Evolutionary conservation across 2,329 filamentous ascomycete genomes (phyloP).

Genomic region (Tolypocladium endophyticum): DNA sequence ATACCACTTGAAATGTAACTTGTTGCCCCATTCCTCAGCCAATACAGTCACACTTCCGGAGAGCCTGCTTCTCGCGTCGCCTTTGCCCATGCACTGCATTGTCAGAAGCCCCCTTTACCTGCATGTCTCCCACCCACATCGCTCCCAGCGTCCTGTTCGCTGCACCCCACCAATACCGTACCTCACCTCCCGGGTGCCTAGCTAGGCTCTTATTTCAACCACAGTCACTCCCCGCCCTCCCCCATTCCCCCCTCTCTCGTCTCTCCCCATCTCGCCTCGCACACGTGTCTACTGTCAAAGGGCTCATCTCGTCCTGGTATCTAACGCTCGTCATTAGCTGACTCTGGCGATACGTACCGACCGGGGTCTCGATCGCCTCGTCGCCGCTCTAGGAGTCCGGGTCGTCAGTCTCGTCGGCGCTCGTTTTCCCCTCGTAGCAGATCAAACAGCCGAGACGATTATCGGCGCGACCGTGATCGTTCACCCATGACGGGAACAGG

Average conservation of each 20-base stretch:
- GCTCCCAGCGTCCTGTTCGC: slow-evolving; percentile 25
- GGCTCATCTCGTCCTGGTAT: slow-evolving; percentile 17
- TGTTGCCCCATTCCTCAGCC: slow-evolving; percentile 18
- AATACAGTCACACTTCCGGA: slow-evolving; percentile 11
- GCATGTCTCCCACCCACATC: slow-evolving; percentile 35
- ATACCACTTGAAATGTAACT: slow-evolving; percentile 24
- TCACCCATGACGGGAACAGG: slow-evolving; percentile 77
- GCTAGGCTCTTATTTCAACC: slow-evolving; percentile 17
- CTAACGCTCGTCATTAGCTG: slow-evolving; percentile 40
- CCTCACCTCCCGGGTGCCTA: background rate
- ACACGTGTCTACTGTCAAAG: slow-evolving; percentile 10
- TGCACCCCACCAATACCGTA: slow-evolving; percentile 23
- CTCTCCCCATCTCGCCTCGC: slow-evolving; percentile 4
- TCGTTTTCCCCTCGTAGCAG: slow-evolving; percentile 73
- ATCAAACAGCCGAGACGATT: slow-evolving; percentile 65
- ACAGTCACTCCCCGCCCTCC: slow-evolving; percentile 13
- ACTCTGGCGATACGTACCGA: slow-evolving; percentile 51
- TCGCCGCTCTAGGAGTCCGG: slow-evolving; percentile 76
- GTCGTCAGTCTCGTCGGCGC: slow-evolving; percentile 56
- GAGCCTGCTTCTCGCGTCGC: slow-evolving; percentile 18
- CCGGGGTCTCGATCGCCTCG: slow-evolving; percentile 69
- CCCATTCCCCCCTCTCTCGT: slow-evolving; percentile 9
- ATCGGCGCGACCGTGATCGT: slow-evolving; percentile 63
- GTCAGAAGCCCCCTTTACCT: slow-evolving; percentile 28
- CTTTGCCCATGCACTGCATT: slow-evolving; percentile 22